Evolutionary conservation across 495 filamentous ascomycete genomes (phyloP), one percentile per base, ranked within the genome.

Genomic region (Cenococcum geophilum): DNA sequence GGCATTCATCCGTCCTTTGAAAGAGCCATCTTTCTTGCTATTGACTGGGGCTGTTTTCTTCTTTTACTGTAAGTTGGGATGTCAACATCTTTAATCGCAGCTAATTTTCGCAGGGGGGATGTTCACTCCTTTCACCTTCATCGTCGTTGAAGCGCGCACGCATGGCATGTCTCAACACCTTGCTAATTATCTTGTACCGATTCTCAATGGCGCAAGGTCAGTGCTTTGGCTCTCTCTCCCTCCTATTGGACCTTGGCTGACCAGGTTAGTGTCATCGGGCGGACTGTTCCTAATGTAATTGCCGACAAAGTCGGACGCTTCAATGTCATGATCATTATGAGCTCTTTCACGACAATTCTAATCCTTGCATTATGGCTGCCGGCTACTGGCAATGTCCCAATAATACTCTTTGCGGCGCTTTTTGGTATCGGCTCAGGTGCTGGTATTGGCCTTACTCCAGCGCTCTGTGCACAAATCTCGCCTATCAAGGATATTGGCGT

Each of bases 391-490:
- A 86, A 84, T 49, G 82, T 78, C 0, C 77, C 86, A 1, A 82
- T 82, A 43, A 84, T 92, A 57, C 71, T 82, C 14, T 89, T 86
- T 73, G 79, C 81, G 3, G 80, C 79, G 0, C 65, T 89, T 0
- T 91, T 86, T 70, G 89, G 89, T 1, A 89, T 92, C 70, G 77
- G 80, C 14, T 87, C 85, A 0, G 88, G 89, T 5, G 84, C 86
- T 3, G 88, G 85, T 68, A 82, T 91, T 55, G 84, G 82, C 0
- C 74, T 91, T 3, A 75, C 78, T 0, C 82, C 85, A 0, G 81
- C 83, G 0, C 73, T 87, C 12, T 71, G 88, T 20, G 86, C 86
- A 0, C 86, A 89, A 68, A 86, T 91, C 64, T 86, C 83, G 12
- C 84, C 89, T 62, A 77, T 90, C 45, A 77, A 84, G 8, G 76